Evolutionary conservation across 108 stramenopile genomes (phyloP).

Genomic region (Skeletonema grethae): DNA sequence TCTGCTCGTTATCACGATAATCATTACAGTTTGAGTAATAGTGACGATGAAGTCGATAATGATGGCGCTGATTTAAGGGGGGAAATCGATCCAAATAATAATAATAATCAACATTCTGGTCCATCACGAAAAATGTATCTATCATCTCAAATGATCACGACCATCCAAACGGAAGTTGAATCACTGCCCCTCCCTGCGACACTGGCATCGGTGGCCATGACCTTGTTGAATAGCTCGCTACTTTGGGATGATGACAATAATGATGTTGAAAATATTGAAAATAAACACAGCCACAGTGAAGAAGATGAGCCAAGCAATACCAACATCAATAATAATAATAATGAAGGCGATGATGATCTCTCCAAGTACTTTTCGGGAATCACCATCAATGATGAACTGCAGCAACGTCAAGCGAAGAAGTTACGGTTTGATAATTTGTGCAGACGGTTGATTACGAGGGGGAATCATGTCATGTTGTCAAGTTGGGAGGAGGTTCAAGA

Average conservation of each 20-base stretch:
- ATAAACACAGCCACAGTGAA: not conserved
- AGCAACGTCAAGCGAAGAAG: not conserved
- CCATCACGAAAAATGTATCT: slow-evolving; percentile 13
- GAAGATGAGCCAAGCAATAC: not conserved
- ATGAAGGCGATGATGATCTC: not conserved
- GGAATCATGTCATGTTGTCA: slow-evolving; percentile 21
- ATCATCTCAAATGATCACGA: not conserved
- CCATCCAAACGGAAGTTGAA: slow-evolving; percentile 24
- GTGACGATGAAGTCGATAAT: too few species aligned
- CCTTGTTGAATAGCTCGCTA: not conserved
- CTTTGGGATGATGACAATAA: slow-evolving; percentile 7
- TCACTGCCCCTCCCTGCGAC: slow-evolving; percentile 34
- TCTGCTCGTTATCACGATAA: not conserved
- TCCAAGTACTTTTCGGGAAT: not conserved
- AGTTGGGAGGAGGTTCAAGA: slow-evolving; percentile 27
- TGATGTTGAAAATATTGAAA: not conserved
- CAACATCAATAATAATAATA: not conserved
- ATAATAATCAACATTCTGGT: too few species aligned
- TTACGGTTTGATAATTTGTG: slow-evolving; percentile 13
- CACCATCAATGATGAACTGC: not conserved
- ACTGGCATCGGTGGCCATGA: slow-evolving; percentile 18
- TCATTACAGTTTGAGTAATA: too few species aligned
- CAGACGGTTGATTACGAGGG: slow-evolving; percentile 9
- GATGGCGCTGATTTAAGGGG: not conserved
- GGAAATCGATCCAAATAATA: not conserved